These are phyloP conservation scores for Besnoitia besnoiti DNA, from an alignment of 169 alveolate genomes.

Conservation along the genomic window DNA sequence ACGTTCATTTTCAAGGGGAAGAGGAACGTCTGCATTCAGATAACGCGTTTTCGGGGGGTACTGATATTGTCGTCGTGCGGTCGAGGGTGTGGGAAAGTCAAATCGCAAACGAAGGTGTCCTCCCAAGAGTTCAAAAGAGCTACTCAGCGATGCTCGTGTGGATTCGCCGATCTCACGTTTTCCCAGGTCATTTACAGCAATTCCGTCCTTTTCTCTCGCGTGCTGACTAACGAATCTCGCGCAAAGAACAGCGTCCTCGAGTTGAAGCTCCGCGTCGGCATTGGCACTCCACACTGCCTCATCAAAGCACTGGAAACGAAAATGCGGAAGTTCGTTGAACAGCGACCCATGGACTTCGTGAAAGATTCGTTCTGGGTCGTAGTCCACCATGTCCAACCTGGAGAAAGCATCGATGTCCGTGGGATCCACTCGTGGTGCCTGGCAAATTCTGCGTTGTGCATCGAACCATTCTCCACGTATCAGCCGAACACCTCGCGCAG, in stretches of 20 bases:
- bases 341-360: constrained; percentile 65
- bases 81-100: too few relatives aligned
- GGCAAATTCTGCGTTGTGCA: too few relatives aligned
- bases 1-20: too few relatives aligned
- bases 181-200: constrained; percentile 64
- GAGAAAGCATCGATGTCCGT: constrained; percentile 64
- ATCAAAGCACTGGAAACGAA: constrained; percentile 46
- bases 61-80: too few relatives aligned
- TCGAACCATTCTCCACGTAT: too few relatives aligned
- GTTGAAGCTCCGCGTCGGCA: constrained; percentile 47
- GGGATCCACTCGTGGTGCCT: neutral
- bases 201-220: constrained; percentile 51
- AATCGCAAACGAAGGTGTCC: too few relatives aligned
- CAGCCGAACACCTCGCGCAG: too few relatives aligned
- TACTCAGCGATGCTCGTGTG: too few relatives aligned
- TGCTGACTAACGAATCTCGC: constrained; percentile 57
- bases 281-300: constrained; percentile 53
- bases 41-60: too few relatives aligned
- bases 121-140: too few relatives aligned
- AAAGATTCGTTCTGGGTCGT: constrained; percentile 60
- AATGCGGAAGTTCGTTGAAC: constrained; percentile 52
- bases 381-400: constrained; percentile 61
- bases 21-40: too few relatives aligned
- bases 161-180: neutral
- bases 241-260: constrained; percentile 54